Evolutionary conservation across 768 basidiomycete species (phyloP).

Genomic region (Boletus fagicola): DNA sequence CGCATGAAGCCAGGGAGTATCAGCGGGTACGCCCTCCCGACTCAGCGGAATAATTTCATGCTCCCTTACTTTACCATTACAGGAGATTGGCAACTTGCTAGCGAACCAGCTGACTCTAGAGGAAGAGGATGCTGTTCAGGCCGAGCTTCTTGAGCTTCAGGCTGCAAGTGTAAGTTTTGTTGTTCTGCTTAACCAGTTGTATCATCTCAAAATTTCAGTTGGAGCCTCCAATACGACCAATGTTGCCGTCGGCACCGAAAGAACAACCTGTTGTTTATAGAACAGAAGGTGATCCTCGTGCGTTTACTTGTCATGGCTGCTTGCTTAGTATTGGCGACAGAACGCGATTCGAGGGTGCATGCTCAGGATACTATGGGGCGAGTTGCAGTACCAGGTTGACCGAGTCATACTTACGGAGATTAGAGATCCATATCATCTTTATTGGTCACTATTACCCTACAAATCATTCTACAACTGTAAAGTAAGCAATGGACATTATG

Average conservation of each 20-base stretch:
- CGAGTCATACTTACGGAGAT: not conserved
- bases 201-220: conserved; percentile 26
- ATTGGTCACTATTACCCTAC: conserved; percentile 7
- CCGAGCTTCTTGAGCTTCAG: conserved; percentile 73
- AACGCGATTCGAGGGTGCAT: not conserved
- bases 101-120: conserved; percentile 78
- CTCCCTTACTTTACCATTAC: conserved; percentile 2
- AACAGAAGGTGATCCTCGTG: conserved; percentile 32
- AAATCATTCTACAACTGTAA: conserved; percentile 8
- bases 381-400: conserved; percentile 26
- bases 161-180: conserved; percentile 50
- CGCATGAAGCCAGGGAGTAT: conserved; percentile 88
- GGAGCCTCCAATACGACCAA: conserved; percentile 29
- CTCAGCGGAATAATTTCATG: not conserved
- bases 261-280: conserved; percentile 37
- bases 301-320: not conserved
- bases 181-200: not conserved
- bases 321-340: conserved; percentile 11
- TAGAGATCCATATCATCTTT: not conserved
- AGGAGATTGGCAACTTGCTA: conserved; percentile 93
- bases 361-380: conserved; percentile 4
- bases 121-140: conserved; percentile 92
- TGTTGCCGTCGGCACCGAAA: conserved; percentile 57
- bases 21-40: conserved; percentile 58
- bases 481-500: conserved; percentile 11